phyloP scores from a whole-genome alignment of 225 moss, liverwort and hornwort species.

The Ulota crispa region DNA sequence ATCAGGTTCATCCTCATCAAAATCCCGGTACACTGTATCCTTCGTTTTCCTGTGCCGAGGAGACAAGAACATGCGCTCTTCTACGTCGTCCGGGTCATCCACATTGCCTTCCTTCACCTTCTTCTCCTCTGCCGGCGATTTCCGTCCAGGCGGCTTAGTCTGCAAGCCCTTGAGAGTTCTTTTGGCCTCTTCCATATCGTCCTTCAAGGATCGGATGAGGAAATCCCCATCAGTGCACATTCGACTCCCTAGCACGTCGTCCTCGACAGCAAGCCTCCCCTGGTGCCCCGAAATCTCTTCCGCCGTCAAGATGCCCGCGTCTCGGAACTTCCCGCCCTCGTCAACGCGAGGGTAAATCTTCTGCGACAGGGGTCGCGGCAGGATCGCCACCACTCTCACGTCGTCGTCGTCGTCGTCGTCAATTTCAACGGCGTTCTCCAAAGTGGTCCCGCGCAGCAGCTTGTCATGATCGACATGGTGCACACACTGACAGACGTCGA shows the following conservation, averaged over 20 bases:
- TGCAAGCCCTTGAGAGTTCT: slow-evolving; percentile 27
- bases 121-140: slow-evolving; percentile 17
- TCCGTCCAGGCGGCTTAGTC: slow-evolving; percentile 7
- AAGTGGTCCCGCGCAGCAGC: slow-evolving; percentile 15
- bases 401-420: slow-evolving; percentile 40
- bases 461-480: neutral
- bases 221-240: slow-evolving; percentile 9
- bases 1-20: slow-evolving; percentile 32
- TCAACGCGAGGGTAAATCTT: neutral
- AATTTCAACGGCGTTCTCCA: slow-evolving; percentile 39
- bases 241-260: slow-evolving; percentile 12
- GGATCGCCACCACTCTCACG: slow-evolving; percentile 36
- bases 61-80: slow-evolving; percentile 24
- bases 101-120: slow-evolving; percentile 22
- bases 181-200: slow-evolving; percentile 14
- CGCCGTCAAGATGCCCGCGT: slow-evolving; percentile 30
- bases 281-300: slow-evolving; percentile 49
- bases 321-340: slow-evolving; percentile 11
- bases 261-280: neutral
- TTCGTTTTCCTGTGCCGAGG: slow-evolving; percentile 19
- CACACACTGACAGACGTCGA: slow-evolving; percentile 3
- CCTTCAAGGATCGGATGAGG: neutral
- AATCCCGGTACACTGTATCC: slow-evolving; percentile 17
- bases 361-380: neutral
- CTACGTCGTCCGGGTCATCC: slow-evolving; percentile 16